phyloP scores from a whole-genome alignment of 2,329 filamentous ascomycete genomes.

The Colletotrichum spaethianum region DNA sequence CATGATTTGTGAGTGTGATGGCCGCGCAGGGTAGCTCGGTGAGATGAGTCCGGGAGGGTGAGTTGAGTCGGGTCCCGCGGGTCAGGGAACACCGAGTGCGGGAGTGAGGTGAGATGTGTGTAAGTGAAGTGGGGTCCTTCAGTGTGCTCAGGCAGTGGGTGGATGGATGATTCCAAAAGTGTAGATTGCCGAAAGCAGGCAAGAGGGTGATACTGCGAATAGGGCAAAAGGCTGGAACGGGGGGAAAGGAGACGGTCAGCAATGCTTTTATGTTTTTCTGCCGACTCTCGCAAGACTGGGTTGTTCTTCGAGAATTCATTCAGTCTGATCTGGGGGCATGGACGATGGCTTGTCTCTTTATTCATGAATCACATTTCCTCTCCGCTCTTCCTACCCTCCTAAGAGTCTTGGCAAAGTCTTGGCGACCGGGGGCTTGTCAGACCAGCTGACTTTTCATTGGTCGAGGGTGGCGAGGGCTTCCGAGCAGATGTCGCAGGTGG shows the following conservation, averaged over 20 bases:
- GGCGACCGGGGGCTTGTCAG: slow-evolving; percentile 35
- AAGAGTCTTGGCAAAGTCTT: slow-evolving; percentile 40
- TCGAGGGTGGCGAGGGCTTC: slow-evolving; percentile 29
- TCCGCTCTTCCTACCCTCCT: slow-evolving; percentile 40
- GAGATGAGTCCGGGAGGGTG: slow-evolving; percentile 8
- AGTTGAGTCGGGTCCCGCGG: slow-evolving; percentile 21
- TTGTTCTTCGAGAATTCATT: slow-evolving; percentile 19
- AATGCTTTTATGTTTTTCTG: slow-evolving; percentile 41
- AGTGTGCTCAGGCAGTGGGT: slow-evolving; percentile 14
- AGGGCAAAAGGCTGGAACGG: slow-evolving; percentile 1
- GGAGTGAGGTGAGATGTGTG: slow-evolving; percentile 19
- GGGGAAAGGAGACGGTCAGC: slow-evolving; percentile 27
- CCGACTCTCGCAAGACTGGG: slow-evolving; percentile 14
- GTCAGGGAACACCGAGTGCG: slow-evolving; percentile 5
- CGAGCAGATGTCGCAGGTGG: slow-evolving; percentile 37
- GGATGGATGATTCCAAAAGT: neutral
- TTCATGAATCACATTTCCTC: slow-evolving; percentile 42
- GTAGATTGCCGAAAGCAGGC: slow-evolving; percentile 34
- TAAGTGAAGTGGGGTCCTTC: slow-evolving; percentile 27
- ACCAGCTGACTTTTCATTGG: slow-evolving; percentile 29
- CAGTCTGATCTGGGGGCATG: slow-evolving; percentile 33
- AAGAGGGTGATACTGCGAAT: slow-evolving; percentile 19
- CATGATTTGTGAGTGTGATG: slow-evolving; percentile 39
- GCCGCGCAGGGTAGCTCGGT: slow-evolving; percentile 26
- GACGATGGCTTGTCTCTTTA: slow-evolving; percentile 39